Conservation (phyloP, 495 filamentous ascomycete species). For the Tetracladium marchalianum region DNA sequence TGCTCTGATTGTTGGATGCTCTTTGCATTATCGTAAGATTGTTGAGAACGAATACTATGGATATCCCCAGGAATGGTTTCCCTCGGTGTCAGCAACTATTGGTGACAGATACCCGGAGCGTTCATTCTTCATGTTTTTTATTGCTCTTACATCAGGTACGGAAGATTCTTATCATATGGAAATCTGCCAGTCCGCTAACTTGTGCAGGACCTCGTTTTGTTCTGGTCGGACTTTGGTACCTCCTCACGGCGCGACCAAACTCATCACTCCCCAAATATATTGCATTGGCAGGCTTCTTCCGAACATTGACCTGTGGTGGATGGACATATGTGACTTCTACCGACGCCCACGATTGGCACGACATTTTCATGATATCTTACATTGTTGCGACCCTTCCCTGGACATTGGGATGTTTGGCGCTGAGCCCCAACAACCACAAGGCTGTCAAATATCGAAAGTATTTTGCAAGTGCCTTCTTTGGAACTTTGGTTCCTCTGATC, state of each 20-base stretch:
- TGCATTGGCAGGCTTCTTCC: conserved; percentile 68
- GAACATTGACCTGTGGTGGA: conserved; percentile 89
- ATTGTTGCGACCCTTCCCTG: conserved; percentile 89
- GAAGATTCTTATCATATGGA: neutral
- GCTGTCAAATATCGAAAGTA: conserved; percentile 87
- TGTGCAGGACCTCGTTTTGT: conserved; percentile 72
- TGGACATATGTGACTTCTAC: conserved; percentile 99
- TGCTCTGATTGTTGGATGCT: conserved; percentile 75
- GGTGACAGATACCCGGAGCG: conserved; percentile 96
- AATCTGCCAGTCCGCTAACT: neutral
- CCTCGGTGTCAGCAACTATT: conserved; percentile 97
- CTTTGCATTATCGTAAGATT: conserved; percentile 90
- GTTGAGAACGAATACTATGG: conserved; percentile 96
- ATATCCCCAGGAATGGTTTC: conserved; percentile 98
- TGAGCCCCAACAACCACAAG: conserved; percentile 76
- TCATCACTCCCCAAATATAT: conserved; percentile 71
- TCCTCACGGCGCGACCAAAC: conserved; percentile 70
- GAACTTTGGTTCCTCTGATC: conserved; percentile 77
- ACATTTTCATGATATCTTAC: conserved; percentile 99
- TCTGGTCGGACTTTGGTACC: conserved; percentile 86
- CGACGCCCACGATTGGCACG: conserved; percentile 97
- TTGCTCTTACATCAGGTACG: conserved; percentile 84
- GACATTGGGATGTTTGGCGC: conserved; percentile 81
- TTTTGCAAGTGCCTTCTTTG: conserved; percentile 78
- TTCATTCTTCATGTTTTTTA: conserved; percentile 93